phyloP scores from a whole-genome alignment of 2,329 filamentous ascomycete species.

The Knufia petricola region DNA sequence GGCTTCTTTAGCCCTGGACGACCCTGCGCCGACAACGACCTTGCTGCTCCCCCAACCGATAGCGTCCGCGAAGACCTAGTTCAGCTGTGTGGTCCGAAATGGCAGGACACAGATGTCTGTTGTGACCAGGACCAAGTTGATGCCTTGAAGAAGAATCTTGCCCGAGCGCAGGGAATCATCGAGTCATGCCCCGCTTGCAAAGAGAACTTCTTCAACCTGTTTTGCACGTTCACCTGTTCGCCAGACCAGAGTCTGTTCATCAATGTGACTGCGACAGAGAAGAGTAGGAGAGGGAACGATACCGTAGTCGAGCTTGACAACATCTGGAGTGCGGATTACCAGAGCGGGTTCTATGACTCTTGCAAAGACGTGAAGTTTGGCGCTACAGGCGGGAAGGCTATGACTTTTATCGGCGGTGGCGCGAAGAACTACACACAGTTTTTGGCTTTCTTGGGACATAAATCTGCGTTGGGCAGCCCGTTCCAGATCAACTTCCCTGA shows the following conservation, averaged over 20 bases:
- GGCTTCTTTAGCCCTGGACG: conserved; percentile 81
- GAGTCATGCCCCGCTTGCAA: conserved; percentile 93
- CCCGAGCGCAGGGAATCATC: conserved; percentile 79
- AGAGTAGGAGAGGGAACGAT: conserved; percentile 42
- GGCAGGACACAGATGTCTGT: conserved; percentile 75
- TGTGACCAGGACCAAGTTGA: conserved; percentile 76
- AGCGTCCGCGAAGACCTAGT: conserved; percentile 68
- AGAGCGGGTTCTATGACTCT: conserved; percentile 83
- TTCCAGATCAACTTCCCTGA: conserved; percentile 92
- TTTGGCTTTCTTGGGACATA: conserved; percentile 84
- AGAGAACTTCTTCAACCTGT: conserved; percentile 96
- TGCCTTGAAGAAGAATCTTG: conserved; percentile 71
- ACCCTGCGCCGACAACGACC: conserved; percentile 84
- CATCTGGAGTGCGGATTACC: conserved; percentile 73
- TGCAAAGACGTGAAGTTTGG: conserved; percentile 99
- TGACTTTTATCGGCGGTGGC: conserved; percentile 90
- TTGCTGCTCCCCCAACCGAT: conserved; percentile 63
- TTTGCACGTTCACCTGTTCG: conserved; percentile 97
- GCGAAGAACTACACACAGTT: conserved; percentile 83
- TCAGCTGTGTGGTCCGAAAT: conserved; percentile 76
- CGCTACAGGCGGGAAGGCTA: conserved; percentile 82
- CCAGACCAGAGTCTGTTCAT: conserved; percentile 92
- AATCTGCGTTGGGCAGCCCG: conserved; percentile 78
- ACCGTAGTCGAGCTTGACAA: conserved; percentile 88
- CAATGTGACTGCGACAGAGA: conserved; percentile 71